Conservation (phyloP, 768 basidiomycete genomes). For the Tulasnella calospora region DNA sequence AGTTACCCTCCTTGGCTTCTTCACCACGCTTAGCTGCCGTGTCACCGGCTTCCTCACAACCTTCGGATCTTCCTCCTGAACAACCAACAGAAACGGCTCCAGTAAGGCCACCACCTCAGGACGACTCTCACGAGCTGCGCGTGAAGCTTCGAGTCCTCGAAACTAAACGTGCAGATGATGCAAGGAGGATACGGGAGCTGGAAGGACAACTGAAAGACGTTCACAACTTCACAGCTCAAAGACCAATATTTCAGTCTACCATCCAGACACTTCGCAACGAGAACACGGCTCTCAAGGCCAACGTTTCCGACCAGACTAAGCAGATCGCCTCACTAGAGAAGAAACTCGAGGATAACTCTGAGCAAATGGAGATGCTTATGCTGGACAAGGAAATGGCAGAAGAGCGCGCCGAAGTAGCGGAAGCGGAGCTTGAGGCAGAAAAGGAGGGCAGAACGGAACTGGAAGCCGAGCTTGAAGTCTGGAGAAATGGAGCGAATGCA, state of each 20-base stretch:
- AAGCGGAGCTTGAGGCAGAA: constrained; percentile 70
- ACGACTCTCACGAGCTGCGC: constrained; percentile 71
- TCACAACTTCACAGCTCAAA: constrained; percentile 72
- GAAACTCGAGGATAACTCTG: constrained; percentile 70
- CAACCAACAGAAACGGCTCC: neutral
- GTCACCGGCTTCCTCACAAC: neutral
- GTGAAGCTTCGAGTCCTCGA: constrained; percentile 83
- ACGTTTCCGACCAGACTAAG: constrained; percentile 64
- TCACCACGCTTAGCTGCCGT: neutral
- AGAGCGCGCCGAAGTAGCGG: constrained; percentile 77
- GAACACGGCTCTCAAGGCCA: constrained; percentile 65
- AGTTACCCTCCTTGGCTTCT: neutral
- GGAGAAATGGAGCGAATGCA: constrained; percentile 43
- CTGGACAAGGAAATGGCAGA: constrained; percentile 96
- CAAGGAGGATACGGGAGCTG: constrained; percentile 74
- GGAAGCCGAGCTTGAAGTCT: constrained; percentile 77
- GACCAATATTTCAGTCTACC: constrained; percentile 90
- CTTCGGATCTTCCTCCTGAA: neutral
- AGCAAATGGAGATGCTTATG: constrained; percentile 91
- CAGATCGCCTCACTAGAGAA: constrained; percentile 70
- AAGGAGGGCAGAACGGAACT: constrained; percentile 71
- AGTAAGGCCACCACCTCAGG: constrained; percentile 2
- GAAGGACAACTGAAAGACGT: constrained; percentile 81
- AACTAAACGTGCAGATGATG: constrained; percentile 78
- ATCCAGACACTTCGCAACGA: constrained; percentile 76